A percentile compares a stretch with the other conserved stretches of the same genome.
Conservation (phyloP, 495 filamentous ascomycete species). For the Symbiotaphrina buchneri region DNA sequence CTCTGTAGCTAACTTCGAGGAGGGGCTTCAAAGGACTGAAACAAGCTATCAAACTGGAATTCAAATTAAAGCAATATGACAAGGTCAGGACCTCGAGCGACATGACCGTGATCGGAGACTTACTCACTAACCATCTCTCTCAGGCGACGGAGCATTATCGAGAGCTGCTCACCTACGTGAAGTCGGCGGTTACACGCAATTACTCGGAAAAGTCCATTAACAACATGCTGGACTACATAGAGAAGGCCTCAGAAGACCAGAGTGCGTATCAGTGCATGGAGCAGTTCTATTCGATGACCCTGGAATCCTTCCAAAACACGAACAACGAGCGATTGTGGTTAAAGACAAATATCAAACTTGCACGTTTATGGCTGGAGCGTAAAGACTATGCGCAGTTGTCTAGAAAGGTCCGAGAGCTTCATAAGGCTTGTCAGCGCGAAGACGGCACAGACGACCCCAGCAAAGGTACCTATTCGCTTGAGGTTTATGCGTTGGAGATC, state of each 20-base stretch:
- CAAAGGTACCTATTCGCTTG: slow-evolving; percentile 89
- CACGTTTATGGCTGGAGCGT: slow-evolving; percentile 70
- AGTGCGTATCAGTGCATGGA: slow-evolving; percentile 75
- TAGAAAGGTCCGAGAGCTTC: slow-evolving; percentile 71
- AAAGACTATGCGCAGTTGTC: slow-evolving; percentile 67
- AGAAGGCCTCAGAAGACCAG: slow-evolving; percentile 70
- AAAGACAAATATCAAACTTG: slow-evolving; percentile 95
- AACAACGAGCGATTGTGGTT: slow-evolving; percentile 97
- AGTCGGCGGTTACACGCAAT: slow-evolving; percentile 88
- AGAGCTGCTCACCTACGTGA: slow-evolving; percentile 92
- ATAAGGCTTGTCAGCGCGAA: slow-evolving; percentile 68
- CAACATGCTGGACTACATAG: slow-evolving; percentile 97
- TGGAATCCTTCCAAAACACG: slow-evolving; percentile 85
- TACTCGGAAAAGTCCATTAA: slow-evolving; percentile 99
- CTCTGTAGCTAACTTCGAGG: not conserved
- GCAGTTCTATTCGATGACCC: slow-evolving; percentile 81
- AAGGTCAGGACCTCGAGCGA: too few relatives aligned
- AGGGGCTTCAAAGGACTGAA: slow-evolving; percentile 95
- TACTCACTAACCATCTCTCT: not conserved
- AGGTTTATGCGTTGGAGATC: slow-evolving; percentile 93
- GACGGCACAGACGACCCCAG: slow-evolving; percentile 85
- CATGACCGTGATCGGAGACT: not conserved
- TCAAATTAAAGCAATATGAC: slow-evolving; percentile 64
- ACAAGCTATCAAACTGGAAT: slow-evolving; percentile 93
- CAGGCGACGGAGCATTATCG: slow-evolving; percentile 89